Percentiles rank a stretch among this genome's conserved stretches.
phyloP scores from a whole-genome alignment of 192 early-diverging fungal genomes.

The Backusella australiensis region DNA sequence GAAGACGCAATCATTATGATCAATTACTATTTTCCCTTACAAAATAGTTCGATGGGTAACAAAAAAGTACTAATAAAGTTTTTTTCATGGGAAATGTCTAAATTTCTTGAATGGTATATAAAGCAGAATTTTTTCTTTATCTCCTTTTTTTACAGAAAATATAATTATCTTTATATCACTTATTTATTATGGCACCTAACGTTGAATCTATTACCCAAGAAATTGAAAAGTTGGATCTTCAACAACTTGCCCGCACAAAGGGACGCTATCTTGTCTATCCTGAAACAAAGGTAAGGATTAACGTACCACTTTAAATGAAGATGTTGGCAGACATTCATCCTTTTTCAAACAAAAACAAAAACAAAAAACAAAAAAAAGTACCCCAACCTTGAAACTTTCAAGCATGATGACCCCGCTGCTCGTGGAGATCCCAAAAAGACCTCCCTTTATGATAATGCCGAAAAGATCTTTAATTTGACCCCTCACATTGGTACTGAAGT shows the following conservation, averaged over 20 bases:
- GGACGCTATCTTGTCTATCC: slow-evolving; percentile 25
- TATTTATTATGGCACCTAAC: slow-evolving; percentile 7
- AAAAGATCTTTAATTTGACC: slow-evolving; percentile 23
- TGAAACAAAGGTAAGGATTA: slow-evolving; percentile 9
- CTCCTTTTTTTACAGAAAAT: not conserved
- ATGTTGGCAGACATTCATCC: too few species aligned
- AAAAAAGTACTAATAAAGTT: not conserved
- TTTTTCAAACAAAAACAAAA: not conserved
- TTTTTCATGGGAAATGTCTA: not conserved
- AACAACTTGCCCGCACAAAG: slow-evolving; percentile 15
- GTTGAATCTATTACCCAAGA: slow-evolving; percentile 17
- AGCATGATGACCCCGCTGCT: slow-evolving; percentile 33
- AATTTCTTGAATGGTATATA: not conserved
- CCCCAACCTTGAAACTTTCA: slow-evolving; percentile 17
- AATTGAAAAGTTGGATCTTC: slow-evolving; percentile 20
- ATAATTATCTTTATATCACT: not conserved
- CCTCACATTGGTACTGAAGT: slow-evolving; percentile 40
- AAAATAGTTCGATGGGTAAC: not conserved
- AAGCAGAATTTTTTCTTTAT: not conserved
- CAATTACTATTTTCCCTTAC: not conserved
- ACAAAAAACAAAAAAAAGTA: not conserved
- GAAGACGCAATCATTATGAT: not conserved
- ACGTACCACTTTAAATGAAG: not conserved
- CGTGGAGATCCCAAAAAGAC: slow-evolving; percentile 29
- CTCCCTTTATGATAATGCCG: slow-evolving; percentile 22